Evolutionary conservation across 2,329 filamentous ascomycete genomes (phyloP).

Genomic region (Pseudopyricularia javanii): DNA sequence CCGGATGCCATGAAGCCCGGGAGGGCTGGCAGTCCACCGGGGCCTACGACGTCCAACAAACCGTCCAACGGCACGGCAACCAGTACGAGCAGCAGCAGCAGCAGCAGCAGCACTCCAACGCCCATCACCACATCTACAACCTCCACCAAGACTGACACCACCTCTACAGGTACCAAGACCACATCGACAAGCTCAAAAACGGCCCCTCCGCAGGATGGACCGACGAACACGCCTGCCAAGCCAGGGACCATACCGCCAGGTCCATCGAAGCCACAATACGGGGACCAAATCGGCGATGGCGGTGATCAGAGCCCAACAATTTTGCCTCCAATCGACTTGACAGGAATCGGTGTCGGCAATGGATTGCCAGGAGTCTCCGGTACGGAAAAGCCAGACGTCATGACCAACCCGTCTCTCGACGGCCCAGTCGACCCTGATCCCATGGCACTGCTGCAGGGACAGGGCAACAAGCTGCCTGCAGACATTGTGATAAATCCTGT

Average conservation of each 20-base stretch:
- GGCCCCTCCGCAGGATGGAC: not conserved
- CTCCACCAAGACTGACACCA: not conserved
- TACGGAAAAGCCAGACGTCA: not conserved
- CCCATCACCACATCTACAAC: not conserved
- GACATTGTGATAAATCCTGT: not conserved
- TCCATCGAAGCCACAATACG: not conserved
- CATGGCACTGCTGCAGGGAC: not conserved
- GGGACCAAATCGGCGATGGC: not conserved
- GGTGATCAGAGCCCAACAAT: too few relatives aligned
- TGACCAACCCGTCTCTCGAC: not conserved
- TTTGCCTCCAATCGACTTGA: not conserved
- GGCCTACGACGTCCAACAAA: not conserved
- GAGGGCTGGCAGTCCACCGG: not conserved
- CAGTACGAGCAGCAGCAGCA: not conserved
- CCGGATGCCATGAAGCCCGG: not conserved
- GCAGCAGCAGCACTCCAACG: not conserved
- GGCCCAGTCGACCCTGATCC: not conserved
- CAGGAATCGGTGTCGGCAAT: not conserved
- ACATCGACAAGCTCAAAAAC: not conserved
- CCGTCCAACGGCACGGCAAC: not conserved
- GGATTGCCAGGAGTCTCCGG: not conserved
- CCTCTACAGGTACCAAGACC: not conserved
- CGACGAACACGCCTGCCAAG: not conserved
- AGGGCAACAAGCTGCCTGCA: not conserved
- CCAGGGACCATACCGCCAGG: not conserved